phyloP scores from a whole-genome alignment of 768 basidiomycete genomes.

The Boletus subparvulus region DNA sequence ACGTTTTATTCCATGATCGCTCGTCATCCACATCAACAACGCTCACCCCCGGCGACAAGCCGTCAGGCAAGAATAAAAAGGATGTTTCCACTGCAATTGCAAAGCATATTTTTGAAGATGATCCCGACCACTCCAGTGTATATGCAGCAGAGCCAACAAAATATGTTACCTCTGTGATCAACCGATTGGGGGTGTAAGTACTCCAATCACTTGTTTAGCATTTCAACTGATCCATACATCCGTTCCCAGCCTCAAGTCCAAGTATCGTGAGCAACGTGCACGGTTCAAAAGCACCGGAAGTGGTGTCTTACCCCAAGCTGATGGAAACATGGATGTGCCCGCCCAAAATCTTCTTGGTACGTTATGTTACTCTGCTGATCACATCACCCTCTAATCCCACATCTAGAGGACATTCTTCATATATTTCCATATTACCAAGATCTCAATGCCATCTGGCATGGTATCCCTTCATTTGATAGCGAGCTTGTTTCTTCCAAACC shows the following conservation, averaged over 20 bases:
- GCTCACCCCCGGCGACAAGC: neutral
- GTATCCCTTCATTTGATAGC: constrained; percentile 2
- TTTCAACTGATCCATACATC: neutral
- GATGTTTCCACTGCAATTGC: neutral
- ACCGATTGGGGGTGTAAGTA: neutral
- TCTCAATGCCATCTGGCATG: constrained; percentile 7
- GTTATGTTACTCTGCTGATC: too few relatives aligned
- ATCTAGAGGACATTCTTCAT: neutral
- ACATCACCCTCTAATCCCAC: neutral
- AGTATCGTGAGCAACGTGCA: neutral
- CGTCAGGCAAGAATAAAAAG: neutral
- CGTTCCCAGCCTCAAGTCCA: neutral
- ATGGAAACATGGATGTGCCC: neutral
- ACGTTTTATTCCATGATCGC: neutral
- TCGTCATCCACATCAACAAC: neutral
- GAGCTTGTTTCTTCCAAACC: neutral
- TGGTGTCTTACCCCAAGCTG: neutral
- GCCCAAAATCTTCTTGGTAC: neutral
- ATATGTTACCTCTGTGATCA: neutral
- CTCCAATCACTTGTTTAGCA: neutral
- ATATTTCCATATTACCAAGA: constrained; percentile 8
- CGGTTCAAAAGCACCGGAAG: neutral
- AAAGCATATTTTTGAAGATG: neutral
- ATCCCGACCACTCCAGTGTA: neutral
- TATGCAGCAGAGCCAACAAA: neutral